Conservation (phyloP, 805 yeast species). For the Candida caryicola region DNA sequence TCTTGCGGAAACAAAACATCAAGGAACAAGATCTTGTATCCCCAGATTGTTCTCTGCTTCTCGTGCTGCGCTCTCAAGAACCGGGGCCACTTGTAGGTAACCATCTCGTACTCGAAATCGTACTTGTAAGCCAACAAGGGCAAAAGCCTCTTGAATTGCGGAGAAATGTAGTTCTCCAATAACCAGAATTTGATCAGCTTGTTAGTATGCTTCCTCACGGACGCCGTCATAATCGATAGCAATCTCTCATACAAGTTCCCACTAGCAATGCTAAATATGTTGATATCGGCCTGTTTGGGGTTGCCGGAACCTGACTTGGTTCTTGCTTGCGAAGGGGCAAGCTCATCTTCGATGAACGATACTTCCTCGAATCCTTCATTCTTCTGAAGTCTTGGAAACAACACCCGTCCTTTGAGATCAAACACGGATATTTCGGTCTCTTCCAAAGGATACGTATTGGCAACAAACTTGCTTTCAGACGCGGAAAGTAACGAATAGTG, state of each 20-base stretch:
- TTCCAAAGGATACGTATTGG: conserved; percentile 23
- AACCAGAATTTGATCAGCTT: conserved; percentile 77
- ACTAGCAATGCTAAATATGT: conserved; percentile 79
- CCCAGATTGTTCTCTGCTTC: conserved; percentile 80
- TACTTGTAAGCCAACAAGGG: conserved; percentile 55
- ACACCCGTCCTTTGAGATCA: conserved; percentile 15
- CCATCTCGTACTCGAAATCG: conserved; percentile 68
- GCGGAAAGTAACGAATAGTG: conserved; percentile 35
- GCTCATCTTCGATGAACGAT: conserved; percentile 10
- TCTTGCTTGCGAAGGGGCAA: conserved; percentile 3
- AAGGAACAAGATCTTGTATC: conserved; percentile 78
- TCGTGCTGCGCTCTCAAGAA: conserved; percentile 83
- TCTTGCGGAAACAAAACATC: conserved; percentile 85
- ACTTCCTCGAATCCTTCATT: conserved; percentile 21
- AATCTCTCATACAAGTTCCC: conserved; percentile 78
- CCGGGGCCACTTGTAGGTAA: conserved; percentile 89
- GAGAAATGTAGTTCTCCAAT: conserved; percentile 75
- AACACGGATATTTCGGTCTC: background rate
- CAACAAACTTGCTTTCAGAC: conserved; percentile 37
- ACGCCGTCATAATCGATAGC: conserved; percentile 72
- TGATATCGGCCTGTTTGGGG: conserved; percentile 55
- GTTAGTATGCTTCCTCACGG: conserved; percentile 63
- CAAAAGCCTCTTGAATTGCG: conserved; percentile 59
- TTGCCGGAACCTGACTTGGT: background rate
- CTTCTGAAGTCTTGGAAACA: conserved; percentile 46